Conservation (phyloP, 2,329 filamentous ascomycete species). For the Ampelomyces quisqualis region DNA sequence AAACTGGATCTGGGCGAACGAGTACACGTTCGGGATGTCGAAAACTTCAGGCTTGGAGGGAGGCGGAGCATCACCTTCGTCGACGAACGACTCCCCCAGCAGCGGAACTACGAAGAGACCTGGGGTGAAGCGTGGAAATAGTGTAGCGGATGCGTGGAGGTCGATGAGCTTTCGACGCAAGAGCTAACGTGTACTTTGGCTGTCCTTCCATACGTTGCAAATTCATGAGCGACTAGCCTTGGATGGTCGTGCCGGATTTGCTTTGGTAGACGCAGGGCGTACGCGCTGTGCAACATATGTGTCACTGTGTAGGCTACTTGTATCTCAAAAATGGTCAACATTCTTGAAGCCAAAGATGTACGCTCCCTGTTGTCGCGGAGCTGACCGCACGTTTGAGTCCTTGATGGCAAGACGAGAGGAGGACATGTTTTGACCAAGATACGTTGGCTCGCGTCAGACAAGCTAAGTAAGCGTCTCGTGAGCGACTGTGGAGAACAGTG, state of each 20-base stretch:
- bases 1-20: slow-evolving; percentile 43
- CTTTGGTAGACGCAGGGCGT: no score
- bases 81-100: slow-evolving; percentile 1
- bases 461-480: slow-evolving; percentile 10
- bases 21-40: slow-evolving; percentile 39
- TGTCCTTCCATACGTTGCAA: no score
- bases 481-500: slow-evolving; percentile 2
- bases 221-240: no score
- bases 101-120: slow-evolving; percentile 11
- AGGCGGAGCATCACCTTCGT: slow-evolving; percentile 2
- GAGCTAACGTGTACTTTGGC: slow-evolving; percentile 13
- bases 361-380: no score
- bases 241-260: no score
- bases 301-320: neutral
- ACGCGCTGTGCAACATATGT: neutral
- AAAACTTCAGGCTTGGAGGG: slow-evolving; percentile 2
- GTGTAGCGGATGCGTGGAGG: slow-evolving; percentile 15
- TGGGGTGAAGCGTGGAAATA: slow-evolving; percentile 18
- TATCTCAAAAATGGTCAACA: neutral
- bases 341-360: neutral
- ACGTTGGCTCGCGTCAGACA: no score
- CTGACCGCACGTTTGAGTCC: no score
- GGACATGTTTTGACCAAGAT: no score
- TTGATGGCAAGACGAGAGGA: no score
- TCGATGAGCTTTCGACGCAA: slow-evolving; percentile 17